These are phyloP conservation scores for Hymenoscyphus infarciens DNA, from an alignment of 2,329 filamentous ascomycete genomes.

Conservation along the genomic window DNA sequence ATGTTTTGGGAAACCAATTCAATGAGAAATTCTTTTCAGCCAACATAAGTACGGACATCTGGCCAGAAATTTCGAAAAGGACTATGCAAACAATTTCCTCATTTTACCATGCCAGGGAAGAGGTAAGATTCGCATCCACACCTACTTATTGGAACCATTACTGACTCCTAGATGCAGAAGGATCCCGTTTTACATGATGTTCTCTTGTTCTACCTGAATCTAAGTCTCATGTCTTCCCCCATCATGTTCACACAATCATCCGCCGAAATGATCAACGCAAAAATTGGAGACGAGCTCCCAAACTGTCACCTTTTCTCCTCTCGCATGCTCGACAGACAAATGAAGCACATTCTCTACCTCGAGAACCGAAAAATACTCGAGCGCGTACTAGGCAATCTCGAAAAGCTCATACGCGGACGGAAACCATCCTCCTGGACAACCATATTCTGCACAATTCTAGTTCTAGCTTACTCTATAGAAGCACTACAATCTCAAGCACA, in stretches of 20 bases:
- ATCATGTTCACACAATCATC: constrained; percentile 18
- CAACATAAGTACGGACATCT: not conserved
- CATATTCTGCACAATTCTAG: constrained; percentile 16
- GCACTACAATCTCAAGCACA: constrained; percentile 12
- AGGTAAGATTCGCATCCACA: not conserved
- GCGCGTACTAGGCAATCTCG: constrained; percentile 15
- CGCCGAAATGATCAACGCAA: constrained; percentile 8
- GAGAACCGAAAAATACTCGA: constrained; percentile 7
- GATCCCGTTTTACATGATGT: constrained; percentile 15
- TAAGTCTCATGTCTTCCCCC: constrained; percentile 10
- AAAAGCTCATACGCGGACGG: constrained; percentile 18
- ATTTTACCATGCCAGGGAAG: constrained; percentile 8
- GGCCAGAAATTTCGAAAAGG: constrained; percentile 1
- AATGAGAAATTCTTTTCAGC: constrained; percentile 6
- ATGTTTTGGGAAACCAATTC: constrained; percentile 2
- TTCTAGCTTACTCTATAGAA: constrained; percentile 20
- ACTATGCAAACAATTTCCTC: constrained; percentile 5
- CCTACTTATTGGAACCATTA: not conserved
- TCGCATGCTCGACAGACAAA: constrained; percentile 21
- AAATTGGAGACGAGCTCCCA: constrained; percentile 1
- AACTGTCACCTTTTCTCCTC: constrained; percentile 15
- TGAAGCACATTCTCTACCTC: constrained; percentile 18
- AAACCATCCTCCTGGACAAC: constrained; percentile 17
- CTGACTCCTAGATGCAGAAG: not conserved
- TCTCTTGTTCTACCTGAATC: constrained; percentile 13